These are phyloP conservation scores for Flaveria floridana DNA, from an alignment of 140 eudicot genomes.

Conservation along the genomic window DNA sequence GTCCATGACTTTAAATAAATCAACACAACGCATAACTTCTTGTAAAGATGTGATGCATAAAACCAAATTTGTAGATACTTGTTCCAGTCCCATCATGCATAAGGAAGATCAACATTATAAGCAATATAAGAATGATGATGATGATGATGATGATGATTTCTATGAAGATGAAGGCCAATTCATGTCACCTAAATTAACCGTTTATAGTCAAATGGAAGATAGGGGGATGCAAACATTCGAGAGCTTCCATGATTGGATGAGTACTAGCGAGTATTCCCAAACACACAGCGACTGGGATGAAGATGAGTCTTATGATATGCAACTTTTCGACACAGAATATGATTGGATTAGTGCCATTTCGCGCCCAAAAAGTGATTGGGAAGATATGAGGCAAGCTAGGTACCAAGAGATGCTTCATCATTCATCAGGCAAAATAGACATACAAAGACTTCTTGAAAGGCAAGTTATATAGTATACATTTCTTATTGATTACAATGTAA, in stretches of 20 bases:
- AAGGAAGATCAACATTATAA: slow-evolving; percentile 22
- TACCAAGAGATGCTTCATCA: slow-evolving; percentile 61
- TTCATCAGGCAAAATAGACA: slow-evolving; percentile 50
- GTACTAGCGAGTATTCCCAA: slow-evolving; percentile 48
- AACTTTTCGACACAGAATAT: slow-evolving; percentile 34
- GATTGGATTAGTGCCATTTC: slow-evolving; percentile 76
- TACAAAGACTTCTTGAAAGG: slow-evolving; percentile 77
- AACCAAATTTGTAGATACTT: slow-evolving; percentile 30
- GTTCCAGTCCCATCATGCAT: slow-evolving; percentile 19
- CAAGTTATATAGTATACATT: slow-evolving; percentile 20
- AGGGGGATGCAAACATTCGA: slow-evolving; percentile 23
- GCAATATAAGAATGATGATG: neutral
- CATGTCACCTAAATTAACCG: slow-evolving; percentile 30
- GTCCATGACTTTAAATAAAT: slow-evolving; percentile 16
- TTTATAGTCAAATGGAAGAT: slow-evolving; percentile 20
- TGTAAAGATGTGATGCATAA: slow-evolving; percentile 28
- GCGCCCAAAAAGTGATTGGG: slow-evolving; percentile 90
- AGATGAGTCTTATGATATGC: slow-evolving; percentile 40
- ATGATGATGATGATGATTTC: slow-evolving; percentile 19
- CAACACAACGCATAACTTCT: slow-evolving; percentile 16
- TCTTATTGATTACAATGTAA: slow-evolving; percentile 1
- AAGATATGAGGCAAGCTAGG: slow-evolving; percentile 71
- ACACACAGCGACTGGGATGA: slow-evolving; percentile 55
- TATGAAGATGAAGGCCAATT: slow-evolving; percentile 40
- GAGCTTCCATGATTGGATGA: slow-evolving; percentile 39